Evolutionary conservation across 495 filamentous ascomycete species (phyloP).

Genomic region (Podospora didyma): DNA sequence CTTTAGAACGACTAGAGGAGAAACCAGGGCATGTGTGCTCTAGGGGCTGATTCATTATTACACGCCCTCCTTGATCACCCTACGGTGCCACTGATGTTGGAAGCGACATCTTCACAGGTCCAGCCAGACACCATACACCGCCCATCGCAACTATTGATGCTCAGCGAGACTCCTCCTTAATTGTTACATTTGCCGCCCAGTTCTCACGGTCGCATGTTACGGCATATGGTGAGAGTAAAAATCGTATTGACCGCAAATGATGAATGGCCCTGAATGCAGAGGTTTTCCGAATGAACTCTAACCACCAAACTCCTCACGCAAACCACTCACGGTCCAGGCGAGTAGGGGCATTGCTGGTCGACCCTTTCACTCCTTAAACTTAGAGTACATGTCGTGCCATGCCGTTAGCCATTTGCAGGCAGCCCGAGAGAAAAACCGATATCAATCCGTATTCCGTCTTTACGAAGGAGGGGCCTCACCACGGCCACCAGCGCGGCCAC

Average conservation of each 20-base stretch:
- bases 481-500: constrained; percentile 71
- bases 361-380: constrained; percentile 34
- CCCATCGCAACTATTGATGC: too few relatives aligned
- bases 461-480: constrained; percentile 66
- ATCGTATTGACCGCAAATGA: constrained; percentile 33
- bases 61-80: too few relatives aligned
- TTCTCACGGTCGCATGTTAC: too few relatives aligned
- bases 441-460: constrained; percentile 21
- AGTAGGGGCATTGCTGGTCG: constrained; percentile 29
- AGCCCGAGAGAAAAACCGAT: constrained; percentile 19
- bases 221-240: constrained; percentile 12
- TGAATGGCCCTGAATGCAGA: constrained; percentile 35
- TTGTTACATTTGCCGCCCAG: too few relatives aligned
- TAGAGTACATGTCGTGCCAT: constrained; percentile 50
- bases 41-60: too few relatives aligned
- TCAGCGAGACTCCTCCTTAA: too few relatives aligned
- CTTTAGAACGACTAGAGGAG: too few relatives aligned
- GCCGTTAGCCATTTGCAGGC: constrained; percentile 31
- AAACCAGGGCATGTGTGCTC: too few relatives aligned
- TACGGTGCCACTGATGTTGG: too few relatives aligned
- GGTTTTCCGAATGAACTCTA: constrained; percentile 38
- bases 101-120: too few relatives aligned
- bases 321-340: constrained; percentile 31
- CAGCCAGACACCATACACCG: too few relatives aligned
- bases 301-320: constrained; percentile 37